These are phyloP conservation scores for Rugosomyces carneus DNA, from an alignment of 1,284 basidiomycete genomes.

Conservation along the genomic window DNA sequence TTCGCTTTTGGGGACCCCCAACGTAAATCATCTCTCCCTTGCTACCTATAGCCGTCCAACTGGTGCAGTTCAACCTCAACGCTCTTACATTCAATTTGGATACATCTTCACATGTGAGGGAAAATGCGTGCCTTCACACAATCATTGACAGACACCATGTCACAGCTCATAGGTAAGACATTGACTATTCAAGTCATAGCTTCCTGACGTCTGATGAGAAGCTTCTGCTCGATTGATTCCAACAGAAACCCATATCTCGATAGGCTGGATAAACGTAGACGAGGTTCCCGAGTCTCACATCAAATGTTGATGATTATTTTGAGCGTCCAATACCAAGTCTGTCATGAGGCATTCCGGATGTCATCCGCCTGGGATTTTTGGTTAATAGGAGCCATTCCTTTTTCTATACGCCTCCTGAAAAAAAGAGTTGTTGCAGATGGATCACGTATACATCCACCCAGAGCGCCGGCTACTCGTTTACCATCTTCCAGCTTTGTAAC, in stretches of 20 bases:
- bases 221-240: neutral
- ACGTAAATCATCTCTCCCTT: neutral
- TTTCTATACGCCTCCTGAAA: neutral
- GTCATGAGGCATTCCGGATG: constrained; percentile 9
- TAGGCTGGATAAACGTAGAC: neutral
- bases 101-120: neutral
- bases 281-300: constrained; percentile 1
- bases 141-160: constrained; percentile 2
- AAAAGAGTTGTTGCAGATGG: neutral
- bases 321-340: neutral
- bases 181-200: constrained; percentile 5
- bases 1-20: neutral
- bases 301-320: constrained; percentile 5
- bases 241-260: constrained; percentile 2
- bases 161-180: constrained; percentile 7
- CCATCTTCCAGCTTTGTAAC: neutral
- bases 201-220: constrained; percentile 14
- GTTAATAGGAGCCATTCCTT: neutral
- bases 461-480: constrained; percentile 1
- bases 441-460: constrained; percentile 3
- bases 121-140: neutral
- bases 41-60: neutral
- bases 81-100: neutral
- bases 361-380: constrained; percentile 5
- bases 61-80: neutral